Evolutionary conservation across 441 rosid genomes (phyloP).

Genomic region (Populus hybrid): DNA sequence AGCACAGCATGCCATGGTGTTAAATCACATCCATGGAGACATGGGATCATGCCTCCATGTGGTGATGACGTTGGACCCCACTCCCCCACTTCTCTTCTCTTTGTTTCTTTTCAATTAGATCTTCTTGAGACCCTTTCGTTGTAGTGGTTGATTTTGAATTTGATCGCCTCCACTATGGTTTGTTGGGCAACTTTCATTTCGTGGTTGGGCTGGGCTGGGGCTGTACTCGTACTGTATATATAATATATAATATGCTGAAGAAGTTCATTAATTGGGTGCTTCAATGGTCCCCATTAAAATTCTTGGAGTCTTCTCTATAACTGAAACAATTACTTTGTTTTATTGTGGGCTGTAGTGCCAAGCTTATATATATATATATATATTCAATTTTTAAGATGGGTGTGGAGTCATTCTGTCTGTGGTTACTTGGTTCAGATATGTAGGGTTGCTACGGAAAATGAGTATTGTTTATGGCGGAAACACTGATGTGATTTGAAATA

Average conservation of each 20-base stretch:
- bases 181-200: background rate
- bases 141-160: background rate
- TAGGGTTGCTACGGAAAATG: background rate
- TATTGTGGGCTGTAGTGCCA: background rate
- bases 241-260: background rate
- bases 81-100: background rate
- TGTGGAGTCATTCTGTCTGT: background rate
- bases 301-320: background rate
- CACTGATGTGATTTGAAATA: no score
- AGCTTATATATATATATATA: no score
- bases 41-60: conserved; percentile 19
- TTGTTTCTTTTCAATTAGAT: background rate
- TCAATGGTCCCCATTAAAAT: background rate
- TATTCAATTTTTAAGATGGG: background rate
- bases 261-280: background rate
- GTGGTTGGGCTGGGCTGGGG: background rate
- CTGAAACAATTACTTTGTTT: background rate
- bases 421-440: background rate
- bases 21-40: conserved; percentile 25
- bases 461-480: background rate
- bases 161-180: background rate
- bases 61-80: conserved; percentile 2
- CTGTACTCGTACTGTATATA: background rate
- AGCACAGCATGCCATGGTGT: conserved; percentile 10
- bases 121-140: background rate